Base-by-base conservation (phyloP, 208 protist genomes). In the Acanthamoeba triangularis region DNA sequence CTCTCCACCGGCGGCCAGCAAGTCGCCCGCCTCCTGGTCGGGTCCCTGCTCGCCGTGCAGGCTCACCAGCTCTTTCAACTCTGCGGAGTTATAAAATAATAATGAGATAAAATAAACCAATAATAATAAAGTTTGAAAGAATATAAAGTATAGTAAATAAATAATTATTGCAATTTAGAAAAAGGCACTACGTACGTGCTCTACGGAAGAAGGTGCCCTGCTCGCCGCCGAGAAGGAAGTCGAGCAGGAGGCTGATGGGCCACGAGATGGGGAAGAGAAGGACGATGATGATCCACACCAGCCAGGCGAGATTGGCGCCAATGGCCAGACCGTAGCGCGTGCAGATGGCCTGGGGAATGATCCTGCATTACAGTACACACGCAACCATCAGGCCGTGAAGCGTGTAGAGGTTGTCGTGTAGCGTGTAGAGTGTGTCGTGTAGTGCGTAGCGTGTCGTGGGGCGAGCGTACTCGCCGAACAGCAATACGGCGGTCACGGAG, bases 311-410 rank as follows among this genome's bases (percentile, higher is more conserved):
- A 76, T 96, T 94, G n/a, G 93, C 97, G 3, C 97, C 97, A 20
- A 98, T 97, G 56, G 94, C 85, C 30, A 98, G 96, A 18, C 97
- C 97, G 85, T 97, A 97, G 33, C 94, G 93, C 30, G 96, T 94
- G 92, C 97, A 98, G 2, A 98, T 54, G 20, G 97, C 97, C 84
- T 98, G 97, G 2, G 97, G 97, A 52, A 97, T 97, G 69, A 98
- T 98, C 67, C 95, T 96, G 28, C 13, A n/a, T n/a, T n/a, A n/a
- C n/a, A n/a, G n/a, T n/a, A n/a, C n/a, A n/a, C n/a, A n/a, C n/a
- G n/a, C n/a, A n/a, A n/a, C n/a, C n/a, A n/a, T n/a, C n/a, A n/a
- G n/a, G n/a, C n/a, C n/a, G n/a, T n/a, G n/a, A n/a, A n/a, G n/a
- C n/a, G n/a, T n/a, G n/a, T n/a, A n/a, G n/a, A n/a, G n/a, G n/a